Conservation (phyloP, 1,139 yeast genomes). For the Geotrichum candidum region DNA sequence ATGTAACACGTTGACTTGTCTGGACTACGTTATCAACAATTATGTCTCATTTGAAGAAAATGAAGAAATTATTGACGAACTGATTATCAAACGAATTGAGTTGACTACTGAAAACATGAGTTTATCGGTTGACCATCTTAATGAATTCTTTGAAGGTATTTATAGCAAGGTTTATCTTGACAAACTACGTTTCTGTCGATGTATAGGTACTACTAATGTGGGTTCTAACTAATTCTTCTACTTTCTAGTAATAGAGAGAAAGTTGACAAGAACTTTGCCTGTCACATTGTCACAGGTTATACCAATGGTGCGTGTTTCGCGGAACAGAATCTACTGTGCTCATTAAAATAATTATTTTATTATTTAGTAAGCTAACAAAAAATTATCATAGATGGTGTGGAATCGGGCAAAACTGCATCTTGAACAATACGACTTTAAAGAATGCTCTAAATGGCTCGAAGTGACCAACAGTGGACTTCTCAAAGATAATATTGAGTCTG, state of each 20-base stretch:
- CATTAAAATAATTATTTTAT: background rate
- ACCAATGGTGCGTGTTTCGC: conserved; percentile 11
- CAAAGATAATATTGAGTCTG: conserved; percentile 5
- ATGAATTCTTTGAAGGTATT: conserved; percentile 16
- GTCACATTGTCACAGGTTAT: conserved; percentile 8
- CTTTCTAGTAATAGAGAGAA: conserved; percentile 14
- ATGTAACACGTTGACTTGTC: conserved; percentile 16
- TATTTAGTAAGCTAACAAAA: background rate
- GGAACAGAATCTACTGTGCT: background rate
- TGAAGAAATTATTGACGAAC: conserved; percentile 3
- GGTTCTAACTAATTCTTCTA: background rate
- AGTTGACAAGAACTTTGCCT: conserved; percentile 10
- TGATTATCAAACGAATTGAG: conserved; percentile 15
- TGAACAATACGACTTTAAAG: background rate
- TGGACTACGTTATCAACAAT: conserved; percentile 17
- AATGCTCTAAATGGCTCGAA: conserved; percentile 15
- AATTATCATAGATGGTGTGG: conserved; percentile 14
- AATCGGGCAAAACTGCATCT: conserved; percentile 9
- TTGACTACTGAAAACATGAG: conserved; percentile 8
- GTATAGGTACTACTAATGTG: no score
- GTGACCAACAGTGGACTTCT: conserved; percentile 4
- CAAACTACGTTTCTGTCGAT: background rate
- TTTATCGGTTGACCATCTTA: conserved; percentile 5
- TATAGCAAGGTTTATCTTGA: background rate
- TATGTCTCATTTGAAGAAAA: conserved; percentile 12